Conservation (phyloP, 345 rosid genomes). For the Mallotus nudiflorus region DNA sequence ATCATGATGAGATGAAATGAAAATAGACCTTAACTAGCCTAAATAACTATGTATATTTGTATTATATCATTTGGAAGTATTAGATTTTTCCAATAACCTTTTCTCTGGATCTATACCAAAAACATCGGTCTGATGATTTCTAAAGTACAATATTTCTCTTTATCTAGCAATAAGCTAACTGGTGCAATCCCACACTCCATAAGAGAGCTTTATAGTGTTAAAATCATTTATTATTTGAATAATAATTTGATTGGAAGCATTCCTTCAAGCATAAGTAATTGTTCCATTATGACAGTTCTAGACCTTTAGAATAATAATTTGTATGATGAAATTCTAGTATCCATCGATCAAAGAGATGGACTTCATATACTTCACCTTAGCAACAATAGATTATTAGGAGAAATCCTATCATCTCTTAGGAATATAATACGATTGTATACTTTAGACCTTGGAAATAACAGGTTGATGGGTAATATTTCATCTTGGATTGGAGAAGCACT, state of each 20-base stretch:
- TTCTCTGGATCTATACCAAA: not conserved
- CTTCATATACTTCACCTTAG: slow-evolving; percentile 12
- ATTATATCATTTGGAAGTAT: no score
- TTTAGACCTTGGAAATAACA: slow-evolving; percentile 41
- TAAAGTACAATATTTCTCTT: not conserved
- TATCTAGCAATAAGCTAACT: no score
- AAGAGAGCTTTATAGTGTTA: no score
- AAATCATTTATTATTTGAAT: not conserved
- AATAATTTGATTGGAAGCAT: not conserved
- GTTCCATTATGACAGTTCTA: not conserved
- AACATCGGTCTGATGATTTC: not conserved
- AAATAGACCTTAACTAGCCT: no score
- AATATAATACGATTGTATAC: slow-evolving; percentile 31
- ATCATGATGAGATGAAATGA: no score
- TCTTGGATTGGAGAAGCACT: slow-evolving; percentile 26
- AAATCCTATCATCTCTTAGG: slow-evolving; percentile 20
- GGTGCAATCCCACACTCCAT: no score
- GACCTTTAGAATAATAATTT: no score
- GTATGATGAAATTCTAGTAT: no score
- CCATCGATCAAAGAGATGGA: not conserved
- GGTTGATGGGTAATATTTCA: slow-evolving; percentile 30
- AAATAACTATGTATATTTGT: no score
- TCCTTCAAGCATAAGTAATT: not conserved
- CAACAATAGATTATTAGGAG: slow-evolving; percentile 9
- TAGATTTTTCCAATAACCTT: no score